Percentiles rank a stretch among this genome's conserved stretches.
phyloP scores from a whole-genome alignment of 305 asterid genomes.

The Fraxinus angustifolia region DNA sequence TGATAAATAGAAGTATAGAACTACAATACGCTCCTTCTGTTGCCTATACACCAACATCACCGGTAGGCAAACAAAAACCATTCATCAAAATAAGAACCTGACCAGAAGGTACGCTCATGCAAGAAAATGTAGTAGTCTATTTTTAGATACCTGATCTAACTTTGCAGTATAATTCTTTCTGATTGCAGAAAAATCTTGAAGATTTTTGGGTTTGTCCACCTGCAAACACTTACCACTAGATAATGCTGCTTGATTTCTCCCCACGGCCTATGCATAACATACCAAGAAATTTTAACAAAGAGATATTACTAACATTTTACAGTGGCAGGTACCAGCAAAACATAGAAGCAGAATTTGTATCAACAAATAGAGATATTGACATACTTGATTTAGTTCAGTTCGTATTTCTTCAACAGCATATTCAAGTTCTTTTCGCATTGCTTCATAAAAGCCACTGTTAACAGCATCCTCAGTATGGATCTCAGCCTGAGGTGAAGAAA shows the following conservation, averaged over 20 bases:
- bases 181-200: conserved; percentile 29
- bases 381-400: conserved; percentile 75
- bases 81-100: conserved; percentile 10
- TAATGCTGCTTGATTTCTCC: conserved; percentile 36
- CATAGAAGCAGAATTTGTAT: background rate
- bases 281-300: conserved; percentile 13
- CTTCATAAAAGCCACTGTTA: conserved; percentile 63
- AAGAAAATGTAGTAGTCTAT: background rate
- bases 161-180: conserved; percentile 46
- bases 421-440: conserved; percentile 75
- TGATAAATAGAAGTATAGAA: background rate
- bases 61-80: background rate
- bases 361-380: conserved; percentile 25
- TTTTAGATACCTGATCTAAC: conserved; percentile 49
- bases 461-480: conserved; percentile 50
- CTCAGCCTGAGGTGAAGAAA: conserved; percentile 44
- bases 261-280: conserved; percentile 41
- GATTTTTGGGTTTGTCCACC: conserved; percentile 31
- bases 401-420: conserved; percentile 81
- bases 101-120: conserved; percentile 11
- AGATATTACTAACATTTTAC: conserved; percentile 2
- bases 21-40: background rate
- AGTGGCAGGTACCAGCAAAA: conserved; percentile 4
- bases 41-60: background rate
- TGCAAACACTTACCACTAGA: conserved; percentile 33